Evolutionary conservation across 257 asterid species (phyloP).

Genomic region (Penstemon eatonii): DNA sequence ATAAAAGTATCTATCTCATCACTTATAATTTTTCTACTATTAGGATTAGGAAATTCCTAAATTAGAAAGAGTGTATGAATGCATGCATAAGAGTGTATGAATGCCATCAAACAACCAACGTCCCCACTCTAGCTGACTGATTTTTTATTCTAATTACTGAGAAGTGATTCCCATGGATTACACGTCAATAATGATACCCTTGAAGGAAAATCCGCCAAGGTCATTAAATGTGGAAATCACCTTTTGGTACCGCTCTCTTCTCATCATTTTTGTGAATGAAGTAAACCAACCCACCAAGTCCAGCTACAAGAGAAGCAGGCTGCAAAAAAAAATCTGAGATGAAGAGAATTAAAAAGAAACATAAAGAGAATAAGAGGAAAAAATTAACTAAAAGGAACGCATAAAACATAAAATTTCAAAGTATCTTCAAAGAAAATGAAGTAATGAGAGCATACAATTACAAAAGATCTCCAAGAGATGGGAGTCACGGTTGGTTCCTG

Average conservation of each 20-base stretch:
- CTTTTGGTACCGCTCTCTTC: constrained; percentile 84
- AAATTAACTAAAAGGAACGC: constrained; percentile 17
- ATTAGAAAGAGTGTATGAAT: neutral
- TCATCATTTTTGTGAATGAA: constrained; percentile 82
- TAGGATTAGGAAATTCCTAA: neutral
- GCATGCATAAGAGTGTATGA: neutral
- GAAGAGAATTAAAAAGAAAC: constrained; percentile 32
- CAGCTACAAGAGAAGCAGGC: constrained; percentile 79
- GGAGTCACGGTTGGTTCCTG: constrained; percentile 39
- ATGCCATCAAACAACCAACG: too few relatives aligned
- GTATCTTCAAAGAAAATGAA: constrained; percentile 33
- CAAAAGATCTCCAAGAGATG: constrained; percentile 47
- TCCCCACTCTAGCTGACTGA: too few relatives aligned
- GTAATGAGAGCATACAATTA: constrained; percentile 55
- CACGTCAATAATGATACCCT: neutral
- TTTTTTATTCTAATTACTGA: too few relatives aligned
- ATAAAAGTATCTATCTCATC: neutral
- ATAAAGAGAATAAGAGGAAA: constrained; percentile 18
- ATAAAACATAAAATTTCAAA: constrained; percentile 23
- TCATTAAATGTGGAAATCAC: constrained; percentile 33
- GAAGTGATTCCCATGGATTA: too few relatives aligned
- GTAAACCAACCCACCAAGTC: constrained; percentile 63
- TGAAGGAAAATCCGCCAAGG: neutral
- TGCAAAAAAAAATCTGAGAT: constrained; percentile 56
- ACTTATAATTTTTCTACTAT: neutral